phyloP scores from a whole-genome alignment of 2,329 filamentous ascomycete genomes.

The Ophiostoma quercus region DNA sequence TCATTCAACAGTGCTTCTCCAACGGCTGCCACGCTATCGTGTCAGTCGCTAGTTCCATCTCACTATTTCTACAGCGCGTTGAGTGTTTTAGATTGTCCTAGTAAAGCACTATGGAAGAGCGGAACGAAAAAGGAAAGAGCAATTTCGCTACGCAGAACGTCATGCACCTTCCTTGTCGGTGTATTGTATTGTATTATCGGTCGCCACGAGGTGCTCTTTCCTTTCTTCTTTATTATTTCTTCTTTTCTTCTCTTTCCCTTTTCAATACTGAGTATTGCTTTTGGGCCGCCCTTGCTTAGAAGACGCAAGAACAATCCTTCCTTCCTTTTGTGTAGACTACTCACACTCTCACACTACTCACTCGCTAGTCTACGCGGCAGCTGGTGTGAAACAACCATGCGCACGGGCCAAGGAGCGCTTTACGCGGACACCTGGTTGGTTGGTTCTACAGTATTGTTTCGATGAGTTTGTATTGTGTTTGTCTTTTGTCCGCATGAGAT shows the following conservation, averaged over 20 bases:
- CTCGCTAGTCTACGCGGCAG: slow-evolving; percentile 5
- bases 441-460: not conserved
- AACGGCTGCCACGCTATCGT: not conserved
- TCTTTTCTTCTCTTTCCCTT: not conserved
- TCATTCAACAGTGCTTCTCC: not conserved
- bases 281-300: no score
- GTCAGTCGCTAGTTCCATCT: not conserved
- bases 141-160: not conserved
- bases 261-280: no score
- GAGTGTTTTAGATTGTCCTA: not conserved
- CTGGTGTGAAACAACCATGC: slow-evolving; percentile 15
- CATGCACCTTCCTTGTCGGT: slow-evolving; percentile 2
- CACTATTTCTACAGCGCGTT: not conserved
- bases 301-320: no score
- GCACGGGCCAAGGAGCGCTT: slow-evolving; percentile 15
- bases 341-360: not conserved
- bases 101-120: not conserved
- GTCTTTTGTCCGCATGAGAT: no score
- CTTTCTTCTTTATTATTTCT: not conserved
- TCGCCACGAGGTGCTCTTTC: not conserved
- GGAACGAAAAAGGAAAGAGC: not conserved
- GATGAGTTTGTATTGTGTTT: no score
- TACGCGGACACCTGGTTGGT: slow-evolving; percentile 1
- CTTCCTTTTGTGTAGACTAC: not conserved
- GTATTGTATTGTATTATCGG: not conserved